Evolutionary conservation across 129 eudicot species (phyloP), one percentile per base, ranked within the genome.

Genomic region (Arctium lappa): DNA sequence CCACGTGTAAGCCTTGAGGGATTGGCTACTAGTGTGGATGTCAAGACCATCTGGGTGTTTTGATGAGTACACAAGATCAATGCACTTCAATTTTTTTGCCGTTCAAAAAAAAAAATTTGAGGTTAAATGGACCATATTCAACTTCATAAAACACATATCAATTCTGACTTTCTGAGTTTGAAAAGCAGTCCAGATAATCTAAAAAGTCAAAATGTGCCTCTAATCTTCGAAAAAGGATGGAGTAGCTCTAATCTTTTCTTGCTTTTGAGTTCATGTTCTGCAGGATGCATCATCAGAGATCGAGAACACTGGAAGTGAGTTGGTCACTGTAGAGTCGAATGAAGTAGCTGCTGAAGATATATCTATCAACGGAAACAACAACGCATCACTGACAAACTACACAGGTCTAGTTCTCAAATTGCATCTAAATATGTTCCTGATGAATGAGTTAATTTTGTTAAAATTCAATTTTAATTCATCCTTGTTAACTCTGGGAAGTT

Each of bases 221-320:
- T 62, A 62, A 73, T 62, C 15, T 56, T 40, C n/a, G 30, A 60
- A 60, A 56, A 60, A n/a, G 30, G 68, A 60, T 60, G 68, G 30
- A n/a, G 68, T 60, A n/a, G 68, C 68, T 60, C 29, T 60, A 16
- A 60, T 60, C 29, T 56, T 18, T 34, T 39, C 1, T 18, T 62
- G 15, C 8, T 72, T 46, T 38, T 1, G 79, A 53, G 13, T 62
- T 63, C 44, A 11, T 63, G 65, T 63, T 40, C 13, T 74, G 78
- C 74, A 81, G 79, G 69, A 75, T 74, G 79, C 42, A 63, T 63
- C 85, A 81, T 75, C 75, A 39, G 65, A 37, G 46, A 27, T 10
- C 0, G 44, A 40, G 8, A 40, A 42, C 62, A 6, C 33, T 68
- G 82, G 42, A 29, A 68, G 30, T 1, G 65, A 79, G 30, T 65